Evolutionary conservation across 208 protist species (phyloP).

Genomic region (Naegleria gruberi): DNA sequence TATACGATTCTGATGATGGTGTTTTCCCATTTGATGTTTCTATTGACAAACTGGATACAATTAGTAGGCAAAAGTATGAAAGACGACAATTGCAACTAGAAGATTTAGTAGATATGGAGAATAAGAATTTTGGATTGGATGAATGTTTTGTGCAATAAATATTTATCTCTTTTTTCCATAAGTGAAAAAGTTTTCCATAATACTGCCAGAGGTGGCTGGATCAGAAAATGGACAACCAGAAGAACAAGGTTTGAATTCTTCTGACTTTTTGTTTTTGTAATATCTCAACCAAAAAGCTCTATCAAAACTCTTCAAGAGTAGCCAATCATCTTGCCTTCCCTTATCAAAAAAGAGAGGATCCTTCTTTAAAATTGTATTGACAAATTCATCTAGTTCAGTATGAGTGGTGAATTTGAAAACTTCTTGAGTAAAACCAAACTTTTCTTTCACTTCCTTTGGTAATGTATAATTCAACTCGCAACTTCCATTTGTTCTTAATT

Average conservation of each 20-base stretch:
- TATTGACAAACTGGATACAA: neutral
- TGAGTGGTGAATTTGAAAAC: neutral
- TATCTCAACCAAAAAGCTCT: constrained; percentile 15
- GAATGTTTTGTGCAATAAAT: neutral
- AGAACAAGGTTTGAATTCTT: neutral
- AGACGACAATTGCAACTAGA: neutral
- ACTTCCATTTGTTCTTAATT: neutral
- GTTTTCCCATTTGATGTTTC: neutral
- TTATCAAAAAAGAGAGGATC: neutral
- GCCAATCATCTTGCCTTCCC: neutral
- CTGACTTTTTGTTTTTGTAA: neutral
- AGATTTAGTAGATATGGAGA: neutral
- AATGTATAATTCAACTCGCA: neutral
- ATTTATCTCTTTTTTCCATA: neutral
- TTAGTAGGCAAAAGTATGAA: neutral
- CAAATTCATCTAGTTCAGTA: constrained; percentile 1
- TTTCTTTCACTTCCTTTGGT: neutral
- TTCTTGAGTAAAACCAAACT: neutral
- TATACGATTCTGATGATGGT: neutral
- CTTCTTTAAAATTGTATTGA: neutral
- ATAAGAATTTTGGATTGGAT: neutral
- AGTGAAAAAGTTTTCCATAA: neutral
- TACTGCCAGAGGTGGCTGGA: neutral
- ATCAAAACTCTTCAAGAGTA: constrained; percentile 11
- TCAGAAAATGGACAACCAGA: neutral